phyloP scores from a whole-genome alignment of 225 moss, liverwort and hornwort species.

The Bryoerythrophyllum caledonicum region DNA sequence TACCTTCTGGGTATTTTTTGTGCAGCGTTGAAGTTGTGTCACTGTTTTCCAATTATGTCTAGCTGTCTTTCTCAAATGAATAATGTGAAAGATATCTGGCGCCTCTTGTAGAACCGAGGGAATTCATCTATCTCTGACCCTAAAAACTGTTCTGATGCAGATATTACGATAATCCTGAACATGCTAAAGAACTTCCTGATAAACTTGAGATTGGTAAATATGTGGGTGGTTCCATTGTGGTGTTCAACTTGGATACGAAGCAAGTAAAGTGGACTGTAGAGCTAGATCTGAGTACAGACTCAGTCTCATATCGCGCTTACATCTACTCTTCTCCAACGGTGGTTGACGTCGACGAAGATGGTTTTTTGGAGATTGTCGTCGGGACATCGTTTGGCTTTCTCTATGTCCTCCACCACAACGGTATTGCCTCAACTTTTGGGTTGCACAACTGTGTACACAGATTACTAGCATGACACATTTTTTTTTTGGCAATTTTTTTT shows the following conservation, averaged over 20 bases:
- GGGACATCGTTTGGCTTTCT: conserved; percentile 91
- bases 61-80: conserved; percentile 12
- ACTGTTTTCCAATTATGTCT: conserved; percentile 10
- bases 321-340: conserved; percentile 97
- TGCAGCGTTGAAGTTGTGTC: conserved; percentile 15
- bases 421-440: conserved; percentile 32
- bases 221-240: conserved; percentile 92
- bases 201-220: conserved; percentile 82
- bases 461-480: neutral
- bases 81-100: neutral
- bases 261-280: conserved; percentile 84
- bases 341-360: conserved; percentile 90
- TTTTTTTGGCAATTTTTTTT: conserved; percentile 19
- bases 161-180: conserved; percentile 75
- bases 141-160: conserved; percentile 36
- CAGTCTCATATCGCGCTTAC: conserved; percentile 79
- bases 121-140: conserved; percentile 22
- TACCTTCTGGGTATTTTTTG: neutral
- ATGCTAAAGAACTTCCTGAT: conserved; percentile 82
- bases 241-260: conserved; percentile 94
- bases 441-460: conserved; percentile 5
- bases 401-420: conserved; percentile 76
- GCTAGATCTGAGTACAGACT: conserved; percentile 87
- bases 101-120: conserved; percentile 12
- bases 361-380: conserved; percentile 78